phyloP scores from a whole-genome alignment of 129 eudicot genomes.

The Tanacetum coccineum region DNA sequence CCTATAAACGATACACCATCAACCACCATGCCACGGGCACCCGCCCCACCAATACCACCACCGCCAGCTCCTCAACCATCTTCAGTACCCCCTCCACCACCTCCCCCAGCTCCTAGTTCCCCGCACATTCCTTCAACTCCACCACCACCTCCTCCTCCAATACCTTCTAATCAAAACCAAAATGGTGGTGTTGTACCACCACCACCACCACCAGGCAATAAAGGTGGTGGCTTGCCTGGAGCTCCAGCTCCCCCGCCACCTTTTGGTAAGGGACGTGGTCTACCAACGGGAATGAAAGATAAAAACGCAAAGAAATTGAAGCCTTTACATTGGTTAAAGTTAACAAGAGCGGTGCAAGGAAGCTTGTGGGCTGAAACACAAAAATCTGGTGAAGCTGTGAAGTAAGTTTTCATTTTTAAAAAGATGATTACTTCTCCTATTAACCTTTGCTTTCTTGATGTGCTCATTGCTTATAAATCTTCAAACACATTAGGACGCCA shows the following conservation, averaged over 20 bases:
- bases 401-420: slow-evolving; percentile 40
- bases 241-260: slow-evolving; percentile 74
- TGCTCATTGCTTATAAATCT: slow-evolving; percentile 10
- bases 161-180: slow-evolving; percentile 40
- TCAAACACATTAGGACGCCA: slow-evolving; percentile 54
- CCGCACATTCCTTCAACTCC: slow-evolving; percentile 29
- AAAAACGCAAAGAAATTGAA: slow-evolving; percentile 65
- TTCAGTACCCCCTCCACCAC: slow-evolving; percentile 54
- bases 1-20: slow-evolving; percentile 14
- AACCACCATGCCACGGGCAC: slow-evolving; percentile 20
- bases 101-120: slow-evolving; percentile 26
- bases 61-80: slow-evolving; percentile 37
- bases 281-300: slow-evolving; percentile 27
- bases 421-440: not conserved
- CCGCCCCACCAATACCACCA: slow-evolving; percentile 45
- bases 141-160: slow-evolving; percentile 62
- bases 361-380: slow-evolving; percentile 99
- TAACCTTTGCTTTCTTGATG: slow-evolving; percentile 5
- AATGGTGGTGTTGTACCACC: slow-evolving; percentile 30
- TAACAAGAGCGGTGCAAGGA: slow-evolving; percentile 90
- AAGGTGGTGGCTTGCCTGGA: slow-evolving; percentile 26
- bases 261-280: slow-evolving; percentile 32
- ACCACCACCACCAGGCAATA: slow-evolving; percentile 33
- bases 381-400: slow-evolving; percentile 70
- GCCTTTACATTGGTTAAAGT: slow-evolving; percentile 95